These are phyloP conservation scores for Colletotrichum ledebouriae DNA, from an alignment of 2,329 filamentous ascomycete species.

Conservation along the genomic window DNA sequence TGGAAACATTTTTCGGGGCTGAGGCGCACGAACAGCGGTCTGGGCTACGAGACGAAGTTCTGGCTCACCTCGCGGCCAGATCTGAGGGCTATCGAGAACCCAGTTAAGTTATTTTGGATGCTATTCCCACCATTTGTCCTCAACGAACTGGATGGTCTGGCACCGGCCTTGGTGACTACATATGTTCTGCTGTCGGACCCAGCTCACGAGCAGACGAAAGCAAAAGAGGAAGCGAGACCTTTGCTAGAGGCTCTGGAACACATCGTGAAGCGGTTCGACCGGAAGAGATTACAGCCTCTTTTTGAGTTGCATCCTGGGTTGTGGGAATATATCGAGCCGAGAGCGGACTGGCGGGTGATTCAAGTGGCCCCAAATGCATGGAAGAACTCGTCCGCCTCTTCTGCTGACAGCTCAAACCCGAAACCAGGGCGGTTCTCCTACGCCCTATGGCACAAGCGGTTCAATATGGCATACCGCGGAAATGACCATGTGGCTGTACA, in stretches of 20 bases:
- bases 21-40: conserved; percentile 45
- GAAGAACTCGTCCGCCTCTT: conserved; percentile 8
- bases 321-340: conserved; percentile 36
- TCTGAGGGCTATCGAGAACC: conserved; percentile 42
- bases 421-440: conserved; percentile 30
- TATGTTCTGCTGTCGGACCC: conserved; percentile 39
- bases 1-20: conserved; percentile 56
- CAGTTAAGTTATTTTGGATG: conserved; percentile 19
- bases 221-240: conserved; percentile 16
- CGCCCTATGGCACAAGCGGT: conserved; percentile 37
- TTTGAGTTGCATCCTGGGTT: conserved; percentile 30
- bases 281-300: conserved; percentile 15
- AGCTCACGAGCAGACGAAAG: background rate
- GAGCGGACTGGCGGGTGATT: conserved; percentile 36
- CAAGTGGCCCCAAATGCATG: conserved; percentile 20
- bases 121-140: conserved; percentile 7
- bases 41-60: conserved; percentile 44
- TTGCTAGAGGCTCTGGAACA: conserved; percentile 27
- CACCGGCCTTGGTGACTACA: conserved; percentile 37
- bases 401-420: too few relatives aligned
- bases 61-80: conserved; percentile 50
- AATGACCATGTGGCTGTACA: conserved; percentile 20
- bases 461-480: conserved; percentile 29
- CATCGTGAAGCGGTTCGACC: conserved; percentile 38
- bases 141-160: conserved; percentile 16